phyloP scores from a whole-genome alignment of 2,329 filamentous ascomycete species.

The Cordyceps javanica region DNA sequence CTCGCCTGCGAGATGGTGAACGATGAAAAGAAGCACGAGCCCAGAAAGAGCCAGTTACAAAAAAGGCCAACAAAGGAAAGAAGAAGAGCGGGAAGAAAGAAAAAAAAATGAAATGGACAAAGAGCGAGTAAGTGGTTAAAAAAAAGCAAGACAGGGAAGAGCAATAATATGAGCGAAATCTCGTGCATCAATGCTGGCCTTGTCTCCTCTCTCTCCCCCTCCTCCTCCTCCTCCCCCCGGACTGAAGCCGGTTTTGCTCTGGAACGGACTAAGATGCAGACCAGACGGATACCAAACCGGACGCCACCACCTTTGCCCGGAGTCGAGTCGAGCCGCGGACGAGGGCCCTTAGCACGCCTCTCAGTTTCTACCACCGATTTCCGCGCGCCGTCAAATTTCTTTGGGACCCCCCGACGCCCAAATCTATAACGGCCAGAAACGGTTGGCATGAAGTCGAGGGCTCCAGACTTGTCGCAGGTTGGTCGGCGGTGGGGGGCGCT shows the following conservation, averaged over 20 bases:
- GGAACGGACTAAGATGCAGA: constrained; percentile 7
- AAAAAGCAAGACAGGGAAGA: neutral
- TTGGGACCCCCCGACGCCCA: neutral
- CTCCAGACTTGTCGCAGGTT: constrained; percentile 8
- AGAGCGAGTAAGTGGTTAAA: neutral
- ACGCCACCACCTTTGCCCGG: neutral
- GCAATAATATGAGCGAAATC: neutral
- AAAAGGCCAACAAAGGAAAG: neutral
- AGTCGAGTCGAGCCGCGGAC: neutral
- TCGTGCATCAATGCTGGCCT: neutral
- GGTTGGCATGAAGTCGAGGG: neutral
- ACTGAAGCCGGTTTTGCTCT: constrained; percentile 2
- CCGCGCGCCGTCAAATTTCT: neutral
- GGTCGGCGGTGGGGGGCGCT: neutral
- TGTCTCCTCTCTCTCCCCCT: neutral
- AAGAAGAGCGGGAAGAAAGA: neutral
- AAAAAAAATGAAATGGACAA: neutral
- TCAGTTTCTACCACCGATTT: neutral
- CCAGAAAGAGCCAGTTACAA: neutral
- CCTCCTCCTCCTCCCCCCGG: neutral
- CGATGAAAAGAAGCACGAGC: neutral
- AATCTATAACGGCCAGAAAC: too few species aligned
- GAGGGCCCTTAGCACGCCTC: neutral
- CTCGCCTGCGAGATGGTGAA: constrained; percentile 8
- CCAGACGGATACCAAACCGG: constrained; percentile 11